Percentiles rank a stretch among this genome's conserved stretches.
Evolutionary conservation across 2,329 filamentous ascomycete genomes (phyloP).

Genomic region (Fusarium neocosmosporiellum): DNA sequence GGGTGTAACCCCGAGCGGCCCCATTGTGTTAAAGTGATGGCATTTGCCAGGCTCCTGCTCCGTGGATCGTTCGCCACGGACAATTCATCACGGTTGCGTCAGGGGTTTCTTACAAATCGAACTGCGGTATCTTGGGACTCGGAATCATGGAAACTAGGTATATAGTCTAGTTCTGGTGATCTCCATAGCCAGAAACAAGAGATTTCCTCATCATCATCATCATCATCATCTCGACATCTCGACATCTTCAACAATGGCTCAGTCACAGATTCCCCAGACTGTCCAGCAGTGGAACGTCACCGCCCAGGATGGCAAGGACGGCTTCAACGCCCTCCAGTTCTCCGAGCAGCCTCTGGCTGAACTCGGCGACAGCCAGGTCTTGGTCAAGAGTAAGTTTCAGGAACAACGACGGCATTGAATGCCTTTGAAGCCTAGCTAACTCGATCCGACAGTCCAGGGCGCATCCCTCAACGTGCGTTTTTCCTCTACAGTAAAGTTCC

Average conservation of each 20-base stretch:
- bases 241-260: constrained; percentile 36
- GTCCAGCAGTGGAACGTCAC: constrained; percentile 68
- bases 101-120: constrained; percentile 33
- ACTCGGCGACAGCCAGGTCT: constrained; percentile 76
- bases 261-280: constrained; percentile 50
- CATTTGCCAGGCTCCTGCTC: neutral
- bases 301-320: constrained; percentile 51
- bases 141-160: neutral
- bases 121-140: neutral
- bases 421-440: constrained; percentile 8
- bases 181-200: neutral
- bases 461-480: constrained; percentile 61
- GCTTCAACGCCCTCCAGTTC: constrained; percentile 70
- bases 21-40: neutral
- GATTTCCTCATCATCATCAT: neutral
- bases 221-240: neutral
- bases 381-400: constrained; percentile 66
- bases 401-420: neutral
- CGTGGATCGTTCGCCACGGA: constrained; percentile 5
- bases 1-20: neutral
- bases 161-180: constrained; percentile 8
- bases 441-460: constrained; percentile 53
- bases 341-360: constrained; percentile 67
- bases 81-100: constrained; percentile 29
- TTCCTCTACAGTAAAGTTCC: neutral